Percentiles rank a stretch among this genome's conserved stretches.
Conservation (phyloP, 768 basidiomycete species). For the Gymnopilus junonius region DNA sequence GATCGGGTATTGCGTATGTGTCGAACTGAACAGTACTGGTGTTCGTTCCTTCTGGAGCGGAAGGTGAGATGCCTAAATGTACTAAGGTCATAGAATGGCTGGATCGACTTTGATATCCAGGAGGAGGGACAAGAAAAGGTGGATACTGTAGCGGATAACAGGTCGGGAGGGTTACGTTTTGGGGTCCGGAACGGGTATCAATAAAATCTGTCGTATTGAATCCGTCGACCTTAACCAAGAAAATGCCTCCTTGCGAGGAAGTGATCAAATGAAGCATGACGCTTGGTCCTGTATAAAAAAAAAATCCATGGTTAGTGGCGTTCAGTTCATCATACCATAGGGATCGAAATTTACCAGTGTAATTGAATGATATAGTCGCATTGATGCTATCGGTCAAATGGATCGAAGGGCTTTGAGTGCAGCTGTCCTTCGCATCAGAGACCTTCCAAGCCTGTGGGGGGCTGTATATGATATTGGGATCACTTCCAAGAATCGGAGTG, state of each 20-base stretch:
- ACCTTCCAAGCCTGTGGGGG: not conserved
- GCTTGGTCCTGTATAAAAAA: not conserved
- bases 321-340: too few relatives aligned
- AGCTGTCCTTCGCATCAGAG: not conserved
- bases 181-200: not conserved
- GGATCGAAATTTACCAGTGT: not conserved
- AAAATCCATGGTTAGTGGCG: too few relatives aligned
- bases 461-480: not conserved
- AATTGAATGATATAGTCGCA: not conserved
- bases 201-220: not conserved
- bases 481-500: not conserved
- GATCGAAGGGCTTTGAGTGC: not conserved
- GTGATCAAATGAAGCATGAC: not conserved
- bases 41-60: not conserved
- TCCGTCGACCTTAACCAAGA: not conserved
- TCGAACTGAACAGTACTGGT: not conserved
- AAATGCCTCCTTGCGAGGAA: not conserved
- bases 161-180: not conserved
- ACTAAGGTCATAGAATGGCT: not conserved
- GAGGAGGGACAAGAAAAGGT: not conserved
- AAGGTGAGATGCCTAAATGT: not conserved
- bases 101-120: not conserved
- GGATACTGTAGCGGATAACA: not conserved
- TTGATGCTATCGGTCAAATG: not conserved
- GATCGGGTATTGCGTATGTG: not conserved